Base-by-base conservation (phyloP, 306 rosid species). In the Chamaecrista fasciculata region DNA sequence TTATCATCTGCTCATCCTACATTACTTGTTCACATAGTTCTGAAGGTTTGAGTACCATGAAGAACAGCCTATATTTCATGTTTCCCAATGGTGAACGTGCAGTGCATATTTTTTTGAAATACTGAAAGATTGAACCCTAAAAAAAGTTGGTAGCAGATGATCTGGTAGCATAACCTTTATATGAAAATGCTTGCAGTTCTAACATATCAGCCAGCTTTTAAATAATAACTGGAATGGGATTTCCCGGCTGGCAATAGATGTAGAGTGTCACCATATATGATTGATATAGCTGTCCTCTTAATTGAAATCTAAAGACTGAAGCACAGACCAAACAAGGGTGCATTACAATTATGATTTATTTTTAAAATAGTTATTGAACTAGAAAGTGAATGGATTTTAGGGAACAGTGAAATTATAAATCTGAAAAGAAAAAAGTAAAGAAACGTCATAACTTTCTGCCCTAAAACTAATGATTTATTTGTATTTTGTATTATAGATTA, bases 151-250 rank as follows among this genome's bases (percentile, higher is more conserved):
- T 37, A 10, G 26, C 36, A 59, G 37, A 67, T 25, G 69, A 50
- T 61, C 56, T 23, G 63, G 64, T 42, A 61, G 66, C 31, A 37
- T 21, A 25, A 3, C 40, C 15, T 65, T 78, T 67, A 51, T 43
- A 66, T 58, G 18, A 52, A 66, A 62, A 39, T 49, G 61, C 34
- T 16, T 72, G 71, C 50, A 59, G 37, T 44, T 48, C 71, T 42
- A 31, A 11, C 33, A 33, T 11, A 36, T 40, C n/a, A 48, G 63
- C 73, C 72, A 48, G 58, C 20, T 37, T 37, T 66, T 69, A 14
- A 77, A 20, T n/a, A 48, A 42, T 49, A 47, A 50, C 44, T 63
- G 75, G 52, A 66, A 40, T 74, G 4, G 16, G 44, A 55, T 33
- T 31, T 14, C 49, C 28, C 34, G 19, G 33, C 20, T 16, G 18